phyloP scores from a whole-genome alignment of 208 protist genomes.

The Trypanosoma theileri region DNA sequence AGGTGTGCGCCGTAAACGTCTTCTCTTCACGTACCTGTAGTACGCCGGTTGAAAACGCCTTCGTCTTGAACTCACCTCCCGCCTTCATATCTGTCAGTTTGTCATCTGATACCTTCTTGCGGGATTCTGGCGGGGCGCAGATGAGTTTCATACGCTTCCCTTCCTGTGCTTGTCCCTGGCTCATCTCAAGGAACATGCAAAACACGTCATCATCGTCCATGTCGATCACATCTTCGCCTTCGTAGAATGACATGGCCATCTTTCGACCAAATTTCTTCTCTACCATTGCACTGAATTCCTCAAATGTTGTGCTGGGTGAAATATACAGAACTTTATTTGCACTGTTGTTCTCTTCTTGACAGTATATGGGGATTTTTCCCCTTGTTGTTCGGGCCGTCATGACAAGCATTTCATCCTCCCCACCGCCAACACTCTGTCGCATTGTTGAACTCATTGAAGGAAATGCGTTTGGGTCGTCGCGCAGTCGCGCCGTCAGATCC shows the following conservation, averaged over 20 bases:
- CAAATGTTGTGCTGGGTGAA: conserved; percentile 62
- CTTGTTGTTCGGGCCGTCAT: conserved; percentile 36
- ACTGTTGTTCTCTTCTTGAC: conserved; percentile 60
- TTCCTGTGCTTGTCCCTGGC: conserved; percentile 29
- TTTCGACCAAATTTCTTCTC: conserved; percentile 80
- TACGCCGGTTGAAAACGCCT: conserved; percentile 64
- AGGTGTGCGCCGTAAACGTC: conserved; percentile 63
- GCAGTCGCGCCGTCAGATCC: conserved; percentile 40
- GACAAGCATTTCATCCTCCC: conserved; percentile 36
- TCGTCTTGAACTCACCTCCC: conserved; percentile 16
- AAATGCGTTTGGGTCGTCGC: conserved; percentile 32
- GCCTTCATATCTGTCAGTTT: conserved; percentile 32
- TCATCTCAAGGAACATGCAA: conserved; percentile 81
- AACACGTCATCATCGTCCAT: conserved; percentile 87
- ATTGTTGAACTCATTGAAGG: not conserved
- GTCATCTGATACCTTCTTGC: conserved; percentile 40
- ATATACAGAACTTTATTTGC: conserved; percentile 72
- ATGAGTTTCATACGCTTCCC: conserved; percentile 81
- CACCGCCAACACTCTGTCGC: conserved; percentile 3
- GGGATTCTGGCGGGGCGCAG: conserved; percentile 41
- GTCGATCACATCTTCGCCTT: conserved; percentile 78
- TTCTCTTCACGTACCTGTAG: conserved; percentile 48
- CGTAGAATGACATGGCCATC: conserved; percentile 74
- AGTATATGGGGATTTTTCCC: conserved; percentile 76
- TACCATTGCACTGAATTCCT: conserved; percentile 64